A percentile compares a stretch with the other conserved stretches of the same genome.
Conservation (phyloP, 176 grass and related monocot species). For the Rhynchospora pubera region DNA sequence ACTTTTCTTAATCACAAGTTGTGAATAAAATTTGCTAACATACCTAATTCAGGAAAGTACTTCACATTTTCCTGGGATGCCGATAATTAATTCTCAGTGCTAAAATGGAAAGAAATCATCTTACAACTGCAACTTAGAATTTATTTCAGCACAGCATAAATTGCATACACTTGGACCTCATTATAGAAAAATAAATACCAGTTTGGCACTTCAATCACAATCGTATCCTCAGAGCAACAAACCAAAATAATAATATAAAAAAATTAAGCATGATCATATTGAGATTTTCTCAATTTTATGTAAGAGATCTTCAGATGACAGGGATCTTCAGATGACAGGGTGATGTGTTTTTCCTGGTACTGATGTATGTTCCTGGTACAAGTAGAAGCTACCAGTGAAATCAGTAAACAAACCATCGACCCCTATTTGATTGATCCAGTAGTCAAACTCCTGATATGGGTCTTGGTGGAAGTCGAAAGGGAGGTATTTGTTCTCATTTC, state of each 20-base stretch:
- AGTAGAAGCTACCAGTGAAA: constrained; percentile 61
- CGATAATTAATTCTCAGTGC: too few species aligned
- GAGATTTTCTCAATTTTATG: constrained; percentile 39
- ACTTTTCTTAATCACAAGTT: too few species aligned
- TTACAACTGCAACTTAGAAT: not conserved
- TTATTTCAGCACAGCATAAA: not conserved
- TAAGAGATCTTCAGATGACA: constrained; percentile 31
- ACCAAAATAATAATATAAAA: not conserved
- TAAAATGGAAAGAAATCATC: not conserved
- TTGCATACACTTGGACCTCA: not conserved
- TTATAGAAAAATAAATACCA: not conserved
- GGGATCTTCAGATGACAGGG: too few species aligned
- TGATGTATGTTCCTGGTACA: constrained; percentile 47
- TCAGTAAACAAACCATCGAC: constrained; percentile 66
- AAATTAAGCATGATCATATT: constrained; percentile 26
- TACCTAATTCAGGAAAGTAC: too few species aligned
- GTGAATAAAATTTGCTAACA: too few species aligned
- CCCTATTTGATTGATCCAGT: constrained; percentile 44
- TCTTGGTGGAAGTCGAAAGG: constrained; percentile 76
- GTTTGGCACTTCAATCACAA: not conserved
- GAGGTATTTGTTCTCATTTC: constrained; percentile 49
- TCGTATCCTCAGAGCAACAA: too few species aligned
- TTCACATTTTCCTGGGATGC: too few species aligned
- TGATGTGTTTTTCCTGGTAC: constrained; percentile 29
- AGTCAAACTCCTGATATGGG: constrained; percentile 56